Conservation (phyloP, 1,284 basidiomycete species). For the Coniophora puteana region DNA sequence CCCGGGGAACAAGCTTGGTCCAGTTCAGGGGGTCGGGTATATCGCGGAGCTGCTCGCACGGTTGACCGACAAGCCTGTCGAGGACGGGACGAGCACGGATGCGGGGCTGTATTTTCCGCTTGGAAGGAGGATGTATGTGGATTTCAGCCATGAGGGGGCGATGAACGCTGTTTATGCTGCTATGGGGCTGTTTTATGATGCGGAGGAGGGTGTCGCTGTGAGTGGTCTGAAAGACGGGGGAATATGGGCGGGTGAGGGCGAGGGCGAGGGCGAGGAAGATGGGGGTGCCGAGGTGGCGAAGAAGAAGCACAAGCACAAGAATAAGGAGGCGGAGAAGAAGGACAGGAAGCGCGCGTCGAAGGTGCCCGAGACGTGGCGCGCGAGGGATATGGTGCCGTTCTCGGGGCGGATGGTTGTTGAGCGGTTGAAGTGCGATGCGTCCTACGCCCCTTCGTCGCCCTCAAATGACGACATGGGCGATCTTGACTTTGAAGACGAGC, state of each 20-base stretch:
- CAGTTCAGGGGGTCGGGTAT: slow-evolving; percentile 78
- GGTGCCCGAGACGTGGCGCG: slow-evolving; percentile 49
- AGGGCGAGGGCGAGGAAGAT: no score
- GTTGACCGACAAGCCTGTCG: slow-evolving; percentile 57
- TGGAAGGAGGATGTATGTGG: slow-evolving; percentile 59
- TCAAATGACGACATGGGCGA: no score
- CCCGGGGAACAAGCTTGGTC: slow-evolving; percentile 63
- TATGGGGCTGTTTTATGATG: slow-evolving; percentile 59
- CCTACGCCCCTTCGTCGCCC: no score
- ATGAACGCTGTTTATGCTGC: slow-evolving; percentile 76
- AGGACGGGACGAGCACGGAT: slow-evolving; percentile 76
- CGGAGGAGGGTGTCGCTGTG: no score
- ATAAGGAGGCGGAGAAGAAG: slow-evolving; percentile 33
- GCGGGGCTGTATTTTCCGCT: slow-evolving; percentile 83
- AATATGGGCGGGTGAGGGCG: no score
- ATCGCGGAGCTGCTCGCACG: slow-evolving; percentile 82
- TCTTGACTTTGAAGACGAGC: no score
- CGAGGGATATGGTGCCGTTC: slow-evolving; percentile 61
- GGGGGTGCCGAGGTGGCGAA: no score
- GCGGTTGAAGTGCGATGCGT: slow-evolving; percentile 49
- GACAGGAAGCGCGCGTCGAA: slow-evolving; percentile 37
- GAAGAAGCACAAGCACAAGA: slow-evolving; percentile 36
- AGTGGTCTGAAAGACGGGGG: no score
- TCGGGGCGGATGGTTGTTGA: slow-evolving; percentile 62
- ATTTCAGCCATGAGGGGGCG: slow-evolving; percentile 82